A percentile compares a stretch with the other conserved stretches of the same genome.
phyloP scores from a whole-genome alignment of 176 grass and related monocot species.

The Phoenix dactylifera region DNA sequence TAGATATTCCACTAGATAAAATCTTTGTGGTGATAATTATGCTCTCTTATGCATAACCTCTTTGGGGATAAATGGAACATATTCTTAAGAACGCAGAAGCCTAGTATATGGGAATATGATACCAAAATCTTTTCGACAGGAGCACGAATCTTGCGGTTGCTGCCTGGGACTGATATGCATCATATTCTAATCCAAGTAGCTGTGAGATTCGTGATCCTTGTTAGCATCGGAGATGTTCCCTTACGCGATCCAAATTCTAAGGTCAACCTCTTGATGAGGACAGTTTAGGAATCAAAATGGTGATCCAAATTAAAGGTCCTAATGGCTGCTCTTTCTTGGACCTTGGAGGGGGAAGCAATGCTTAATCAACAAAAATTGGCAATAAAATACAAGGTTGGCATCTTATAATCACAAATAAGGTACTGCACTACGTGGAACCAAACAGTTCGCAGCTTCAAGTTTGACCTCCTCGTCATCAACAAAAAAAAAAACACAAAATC shows the following conservation, averaged over 20 bases:
- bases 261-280: conserved; percentile 37
- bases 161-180: neutral
- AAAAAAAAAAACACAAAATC: neutral
- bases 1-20: neutral
- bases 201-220: conserved; percentile 9
- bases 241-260: conserved; percentile 6
- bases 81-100: conserved; percentile 20
- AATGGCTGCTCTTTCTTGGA: conserved; percentile 12
- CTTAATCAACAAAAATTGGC: neutral
- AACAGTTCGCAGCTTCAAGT: conserved; percentile 3
- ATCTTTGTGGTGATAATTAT: conserved; percentile 19
- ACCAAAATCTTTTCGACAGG: neutral
- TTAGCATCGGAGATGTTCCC: no score
- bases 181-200: conserved; percentile 11
- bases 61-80: conserved; percentile 11
- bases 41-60: conserved; percentile 26
- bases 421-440: conserved; percentile 28
- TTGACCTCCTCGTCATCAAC: neutral
- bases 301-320: neutral
- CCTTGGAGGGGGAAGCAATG: neutral
- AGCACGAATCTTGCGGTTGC: neutral
- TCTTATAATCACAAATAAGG: conserved; percentile 10
- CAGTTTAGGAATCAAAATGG: neutral
- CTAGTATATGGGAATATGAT: conserved; percentile 10
- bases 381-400: conserved; percentile 41